phyloP scores from a whole-genome alignment of 345 rosid species.

The Pseudoturritis turrita region DNA sequence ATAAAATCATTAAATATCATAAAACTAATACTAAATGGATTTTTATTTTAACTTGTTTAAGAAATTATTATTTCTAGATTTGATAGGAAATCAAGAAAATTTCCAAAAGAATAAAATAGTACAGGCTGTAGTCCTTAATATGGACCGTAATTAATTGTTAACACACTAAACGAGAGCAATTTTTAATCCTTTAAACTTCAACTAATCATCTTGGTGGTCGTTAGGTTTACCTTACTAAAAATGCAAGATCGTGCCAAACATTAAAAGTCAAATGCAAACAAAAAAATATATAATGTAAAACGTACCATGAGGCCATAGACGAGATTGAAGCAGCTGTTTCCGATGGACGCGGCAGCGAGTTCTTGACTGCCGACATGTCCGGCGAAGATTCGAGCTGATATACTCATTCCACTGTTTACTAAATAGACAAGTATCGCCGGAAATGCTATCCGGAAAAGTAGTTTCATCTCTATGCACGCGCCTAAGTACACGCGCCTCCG shows the following conservation, averaged over 20 bases:
- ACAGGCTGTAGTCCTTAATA: no score
- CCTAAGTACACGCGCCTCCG: constrained; percentile 37
- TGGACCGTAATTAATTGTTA: no score
- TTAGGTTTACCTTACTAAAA: no score
- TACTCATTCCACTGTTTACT: constrained; percentile 40
- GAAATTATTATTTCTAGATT: neutral
- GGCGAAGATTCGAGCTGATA: constrained; percentile 44
- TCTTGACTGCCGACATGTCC: constrained; percentile 50
- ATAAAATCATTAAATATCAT: no score
- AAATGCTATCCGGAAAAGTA: constrained; percentile 40
- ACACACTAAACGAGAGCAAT: no score
- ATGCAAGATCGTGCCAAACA: no score
- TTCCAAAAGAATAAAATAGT: no score
- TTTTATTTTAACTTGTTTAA: neutral
- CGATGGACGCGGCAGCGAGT: constrained; percentile 57
- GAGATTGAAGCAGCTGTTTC: constrained; percentile 45
- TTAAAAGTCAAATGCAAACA: no score
- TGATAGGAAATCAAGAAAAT: neutral
- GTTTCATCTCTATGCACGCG: constrained; percentile 38
- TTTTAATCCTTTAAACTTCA: no score
- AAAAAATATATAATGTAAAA: no score
- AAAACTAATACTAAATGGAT: neutral
- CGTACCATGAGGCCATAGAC: constrained; percentile 52
- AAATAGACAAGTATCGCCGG: constrained; percentile 56
- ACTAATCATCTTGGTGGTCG: no score